A percentile compares a stretch with the other conserved stretches of the same genome.
These are phyloP conservation scores for Zygoascus sp. DNA, from an alignment of 1,139 yeast species.

Conservation along the genomic window DNA sequence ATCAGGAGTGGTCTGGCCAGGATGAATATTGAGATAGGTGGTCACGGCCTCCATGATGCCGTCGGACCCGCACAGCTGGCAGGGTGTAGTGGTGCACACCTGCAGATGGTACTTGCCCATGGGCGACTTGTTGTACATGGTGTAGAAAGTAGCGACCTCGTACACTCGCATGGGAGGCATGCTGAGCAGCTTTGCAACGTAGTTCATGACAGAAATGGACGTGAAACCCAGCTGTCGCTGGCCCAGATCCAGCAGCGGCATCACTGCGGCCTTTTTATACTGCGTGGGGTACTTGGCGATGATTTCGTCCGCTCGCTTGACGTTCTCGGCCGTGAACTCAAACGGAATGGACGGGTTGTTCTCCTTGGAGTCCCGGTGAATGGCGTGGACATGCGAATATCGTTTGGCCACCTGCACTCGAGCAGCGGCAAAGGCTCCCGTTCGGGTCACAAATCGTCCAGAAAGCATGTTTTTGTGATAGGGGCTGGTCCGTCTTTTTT, in stretches of 20 bases:
- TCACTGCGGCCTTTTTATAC: constrained; percentile 81
- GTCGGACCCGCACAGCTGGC: constrained; percentile 82
- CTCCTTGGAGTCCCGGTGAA: constrained; percentile 67
- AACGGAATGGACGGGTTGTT: constrained; percentile 70
- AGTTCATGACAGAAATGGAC: constrained; percentile 87
- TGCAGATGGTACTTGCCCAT: constrained; percentile 83
- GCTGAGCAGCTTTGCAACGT: constrained; percentile 78
- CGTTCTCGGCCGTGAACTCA: constrained; percentile 68
- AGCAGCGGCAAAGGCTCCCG: neutral
- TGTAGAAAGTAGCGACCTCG: constrained; percentile 89
- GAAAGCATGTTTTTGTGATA: constrained; percentile 3
- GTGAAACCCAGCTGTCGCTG: constrained; percentile 88
- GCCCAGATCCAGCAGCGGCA: constrained; percentile 84
- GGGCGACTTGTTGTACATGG: constrained; percentile 86
- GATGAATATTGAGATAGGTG: constrained; percentile 57
- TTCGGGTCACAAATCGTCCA: neutral
- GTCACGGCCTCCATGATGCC: constrained; percentile 68
- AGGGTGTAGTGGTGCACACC: constrained; percentile 87
- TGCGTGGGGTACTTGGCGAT: constrained; percentile 80
- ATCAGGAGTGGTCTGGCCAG: constrained; percentile 78
- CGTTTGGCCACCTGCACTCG: neutral
- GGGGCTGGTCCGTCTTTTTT: too few relatives aligned
- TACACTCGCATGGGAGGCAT: constrained; percentile 96
- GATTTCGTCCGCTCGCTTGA: constrained; percentile 64
- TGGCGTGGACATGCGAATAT: constrained; percentile 36